phyloP scores from a whole-genome alignment of 768 basidiomycete species.

The Brasilioporus rufonigricans region DNA sequence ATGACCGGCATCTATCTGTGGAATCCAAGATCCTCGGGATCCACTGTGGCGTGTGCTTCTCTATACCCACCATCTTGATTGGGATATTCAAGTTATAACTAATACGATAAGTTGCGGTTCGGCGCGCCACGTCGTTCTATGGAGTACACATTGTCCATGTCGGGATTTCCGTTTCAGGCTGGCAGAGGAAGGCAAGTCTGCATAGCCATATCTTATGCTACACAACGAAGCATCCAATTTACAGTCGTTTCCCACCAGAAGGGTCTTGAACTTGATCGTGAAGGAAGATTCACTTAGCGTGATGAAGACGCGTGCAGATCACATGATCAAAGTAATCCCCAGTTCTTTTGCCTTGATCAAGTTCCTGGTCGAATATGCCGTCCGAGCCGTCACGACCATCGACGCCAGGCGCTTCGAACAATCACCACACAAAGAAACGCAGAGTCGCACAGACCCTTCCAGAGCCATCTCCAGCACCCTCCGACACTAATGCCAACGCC shows the following conservation, averaged over 20 bases:
- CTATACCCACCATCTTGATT: not conserved
- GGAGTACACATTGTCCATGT: not conserved
- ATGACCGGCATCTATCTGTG: too few relatives aligned
- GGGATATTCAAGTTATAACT: not conserved
- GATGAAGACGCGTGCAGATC: constrained; percentile 1
- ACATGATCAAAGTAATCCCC: constrained; percentile 18
- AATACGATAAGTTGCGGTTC: not conserved
- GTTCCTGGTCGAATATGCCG: constrained; percentile 2
- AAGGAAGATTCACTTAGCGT: not conserved
- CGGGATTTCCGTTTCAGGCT: not conserved
- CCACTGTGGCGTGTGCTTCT: too few relatives aligned
- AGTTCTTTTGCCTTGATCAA: not conserved
- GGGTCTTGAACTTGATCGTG: too few relatives aligned
- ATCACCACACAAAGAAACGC: constrained; percentile 41
- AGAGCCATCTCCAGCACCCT: constrained; percentile 56
- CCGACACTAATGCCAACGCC: constrained; percentile 42
- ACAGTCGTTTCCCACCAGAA: too few relatives aligned
- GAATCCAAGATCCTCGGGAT: too few relatives aligned
- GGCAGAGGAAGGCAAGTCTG: not conserved
- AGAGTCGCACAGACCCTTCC: constrained; percentile 45
- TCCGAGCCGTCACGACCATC: constrained; percentile 36
- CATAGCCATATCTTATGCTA: not conserved
- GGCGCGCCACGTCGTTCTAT: not conserved
- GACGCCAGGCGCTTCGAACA: constrained; percentile 24
- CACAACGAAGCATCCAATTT: too few relatives aligned